phyloP scores from a whole-genome alignment of 495 filamentous ascomycete genomes.

The Cryomyces minteri region DNA sequence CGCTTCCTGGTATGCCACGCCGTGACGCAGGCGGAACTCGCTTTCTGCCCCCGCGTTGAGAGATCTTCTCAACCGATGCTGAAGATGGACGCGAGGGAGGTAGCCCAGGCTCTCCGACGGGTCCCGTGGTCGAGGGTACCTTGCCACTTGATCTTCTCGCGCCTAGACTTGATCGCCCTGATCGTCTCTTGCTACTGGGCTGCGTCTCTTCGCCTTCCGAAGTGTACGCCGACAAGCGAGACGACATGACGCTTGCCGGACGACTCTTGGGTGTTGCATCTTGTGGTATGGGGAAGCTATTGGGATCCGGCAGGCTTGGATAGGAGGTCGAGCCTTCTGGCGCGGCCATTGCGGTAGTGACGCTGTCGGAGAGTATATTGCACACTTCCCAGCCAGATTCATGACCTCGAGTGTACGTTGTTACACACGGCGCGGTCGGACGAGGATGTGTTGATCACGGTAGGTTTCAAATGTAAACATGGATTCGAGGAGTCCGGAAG shows the following conservation, averaged over 20 bases:
- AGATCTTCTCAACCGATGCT: no score
- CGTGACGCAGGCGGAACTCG: constrained; percentile 21
- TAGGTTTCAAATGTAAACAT: no score
- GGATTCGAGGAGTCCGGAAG: no score
- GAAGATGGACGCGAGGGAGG: constrained; percentile 22
- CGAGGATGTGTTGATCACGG: no score
- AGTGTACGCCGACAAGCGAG: constrained; percentile 65
- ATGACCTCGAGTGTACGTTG: neutral
- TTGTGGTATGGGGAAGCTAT: constrained; percentile 14
- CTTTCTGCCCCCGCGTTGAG: constrained; percentile 17
- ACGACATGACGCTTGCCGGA: constrained; percentile 53
- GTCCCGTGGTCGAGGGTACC: constrained; percentile 20
- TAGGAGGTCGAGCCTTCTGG: neutral
- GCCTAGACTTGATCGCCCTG: no score
- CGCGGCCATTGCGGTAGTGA: neutral
- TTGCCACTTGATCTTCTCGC: constrained; percentile 1
- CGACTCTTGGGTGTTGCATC: constrained; percentile 6
- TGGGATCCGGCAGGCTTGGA: constrained; percentile 1
- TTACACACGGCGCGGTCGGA: no score
- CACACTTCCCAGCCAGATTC: neutral
- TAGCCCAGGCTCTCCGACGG: constrained; percentile 24
- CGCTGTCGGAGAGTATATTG: neutral
- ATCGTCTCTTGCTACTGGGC: no score
- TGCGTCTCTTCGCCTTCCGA: constrained; percentile 31
- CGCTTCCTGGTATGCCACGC: no score